Evolutionary conservation across 1,139 yeast genomes (phyloP), one percentile per base, ranked within the genome.

Genomic region (Saccharomyces hybrid): DNA sequence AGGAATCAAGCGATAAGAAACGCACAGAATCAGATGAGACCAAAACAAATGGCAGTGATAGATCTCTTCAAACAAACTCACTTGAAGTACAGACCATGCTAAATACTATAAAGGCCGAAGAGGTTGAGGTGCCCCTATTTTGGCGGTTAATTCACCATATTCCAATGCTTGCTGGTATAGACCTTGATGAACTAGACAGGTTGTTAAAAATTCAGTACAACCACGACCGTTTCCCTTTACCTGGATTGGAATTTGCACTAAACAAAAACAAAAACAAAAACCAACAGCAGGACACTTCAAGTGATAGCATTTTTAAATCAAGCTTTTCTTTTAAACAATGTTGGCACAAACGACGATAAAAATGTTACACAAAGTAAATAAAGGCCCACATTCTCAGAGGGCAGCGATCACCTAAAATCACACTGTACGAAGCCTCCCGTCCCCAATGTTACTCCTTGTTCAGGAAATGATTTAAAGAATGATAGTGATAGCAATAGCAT

Each of bases 161-260:
- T 4, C 71, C 72, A 7, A 63, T 69, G 66, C 52, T 63, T 28
- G 52, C 56, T 11, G 72, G 71, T 16, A 60, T 69, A 16, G 71
- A 69, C 54, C 53, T 69, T 12, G 71, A 68, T 55, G 69, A 64
- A 50, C 50, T 66, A 12, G 62, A 67, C 55, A 58, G 66, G 50
- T 51, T 55, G 11, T 32, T 67, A 16, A 63, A 62, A 47, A 27
- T 58, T 19, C 60, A 53, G 49, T 54, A 62, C 48, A 49, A 54
- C 9, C 51, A 59, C 32, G 61, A 63, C 49, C 63, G 59, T 8
- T 59, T 63, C 48, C 55, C 62, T 16, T 56, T 64, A 9, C 68
- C 70, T 1, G 69, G 68, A 2, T 50, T 64, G 34, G 55, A 61
- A 11, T 48, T 59, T 42, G 66, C 66, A 2, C 52, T 66, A 34